Conservation (phyloP, 1,139 yeast species). For the Saccharomyces hybrid region DNA sequence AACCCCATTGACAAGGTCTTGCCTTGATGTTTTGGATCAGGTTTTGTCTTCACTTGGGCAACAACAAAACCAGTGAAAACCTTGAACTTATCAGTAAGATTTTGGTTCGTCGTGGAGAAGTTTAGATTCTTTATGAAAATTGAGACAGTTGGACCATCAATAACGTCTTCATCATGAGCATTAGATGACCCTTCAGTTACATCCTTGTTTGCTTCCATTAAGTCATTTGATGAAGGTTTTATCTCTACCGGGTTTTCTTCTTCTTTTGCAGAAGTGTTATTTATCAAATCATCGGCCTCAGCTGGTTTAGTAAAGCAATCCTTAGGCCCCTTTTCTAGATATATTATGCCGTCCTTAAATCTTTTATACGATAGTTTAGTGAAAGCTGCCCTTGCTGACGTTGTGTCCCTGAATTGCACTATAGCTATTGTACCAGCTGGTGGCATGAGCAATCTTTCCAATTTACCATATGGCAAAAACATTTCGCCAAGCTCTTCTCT, state of each 20-base stretch:
- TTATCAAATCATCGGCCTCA: slow-evolving; percentile 20
- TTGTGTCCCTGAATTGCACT: slow-evolving; percentile 78
- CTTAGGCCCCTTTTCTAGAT: slow-evolving; percentile 89
- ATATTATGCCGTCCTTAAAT: slow-evolving; percentile 75
- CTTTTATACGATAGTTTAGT: slow-evolving; percentile 79
- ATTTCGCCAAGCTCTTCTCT: slow-evolving; percentile 72
- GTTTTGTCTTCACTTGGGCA: slow-evolving; percentile 80
- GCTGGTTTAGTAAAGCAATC: slow-evolving; percentile 65
- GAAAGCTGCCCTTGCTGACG: slow-evolving; percentile 86
- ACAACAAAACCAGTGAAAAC: slow-evolving; percentile 70
- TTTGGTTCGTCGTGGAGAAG: slow-evolving; percentile 62
- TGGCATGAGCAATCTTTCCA: slow-evolving; percentile 82
- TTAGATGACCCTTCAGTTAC: slow-evolving; percentile 24
- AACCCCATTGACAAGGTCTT: slow-evolving; percentile 85
- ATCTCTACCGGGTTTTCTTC: slow-evolving; percentile 36
- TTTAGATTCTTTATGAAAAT: slow-evolving; percentile 87
- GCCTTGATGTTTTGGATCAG: slow-evolving; percentile 70
- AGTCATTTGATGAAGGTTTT: slow-evolving; percentile 38
- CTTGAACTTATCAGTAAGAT: slow-evolving; percentile 55
- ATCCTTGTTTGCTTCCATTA: slow-evolving; percentile 33
- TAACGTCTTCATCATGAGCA: slow-evolving; percentile 34
- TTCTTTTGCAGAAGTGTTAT: slow-evolving; percentile 30
- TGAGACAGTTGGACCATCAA: slow-evolving; percentile 71
- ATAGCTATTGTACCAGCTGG: slow-evolving; percentile 96
- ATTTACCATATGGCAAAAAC: slow-evolving; percentile 70